These are phyloP conservation scores for Beta macrorhiza DNA, from an alignment of 179 eudicot species.

Conservation along the genomic window DNA sequence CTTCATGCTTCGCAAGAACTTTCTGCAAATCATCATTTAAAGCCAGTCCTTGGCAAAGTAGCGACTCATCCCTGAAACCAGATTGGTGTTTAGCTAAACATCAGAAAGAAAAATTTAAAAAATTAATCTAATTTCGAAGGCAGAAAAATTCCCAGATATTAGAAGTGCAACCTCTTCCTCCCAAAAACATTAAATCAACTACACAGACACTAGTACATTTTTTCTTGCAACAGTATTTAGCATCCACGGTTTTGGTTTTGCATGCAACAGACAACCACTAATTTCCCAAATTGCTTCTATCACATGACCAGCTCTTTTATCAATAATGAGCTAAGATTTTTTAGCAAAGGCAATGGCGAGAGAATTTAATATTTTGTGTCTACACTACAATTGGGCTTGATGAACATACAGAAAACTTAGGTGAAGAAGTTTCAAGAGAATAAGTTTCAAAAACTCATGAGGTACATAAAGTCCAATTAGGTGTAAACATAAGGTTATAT, in stretches of 20 bases:
- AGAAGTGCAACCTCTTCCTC: neutral
- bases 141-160: no score
- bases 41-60: constrained; percentile 88
- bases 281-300: neutral
- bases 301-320: neutral
- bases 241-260: neutral
- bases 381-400: no score
- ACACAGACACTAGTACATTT: neutral
- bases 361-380: neutral
- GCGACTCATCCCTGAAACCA: constrained; percentile 76
- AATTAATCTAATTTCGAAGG: neutral
- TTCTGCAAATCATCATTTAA: constrained; percentile 95
- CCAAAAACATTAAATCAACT: neutral
- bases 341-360: neutral
- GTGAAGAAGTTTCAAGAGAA: no score
- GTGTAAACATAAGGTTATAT: no score
- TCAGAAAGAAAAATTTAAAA: neutral
- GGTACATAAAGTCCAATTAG: no score
- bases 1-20: constrained; percentile 78
- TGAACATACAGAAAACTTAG: no score
- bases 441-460: no score
- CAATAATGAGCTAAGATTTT: neutral
- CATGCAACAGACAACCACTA: neutral
- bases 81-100: constrained; percentile 1
- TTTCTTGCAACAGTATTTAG: neutral